Base-by-base conservation (phyloP, 2,329 filamentous ascomycete species). In the Aureobasidium sp. region DNA sequence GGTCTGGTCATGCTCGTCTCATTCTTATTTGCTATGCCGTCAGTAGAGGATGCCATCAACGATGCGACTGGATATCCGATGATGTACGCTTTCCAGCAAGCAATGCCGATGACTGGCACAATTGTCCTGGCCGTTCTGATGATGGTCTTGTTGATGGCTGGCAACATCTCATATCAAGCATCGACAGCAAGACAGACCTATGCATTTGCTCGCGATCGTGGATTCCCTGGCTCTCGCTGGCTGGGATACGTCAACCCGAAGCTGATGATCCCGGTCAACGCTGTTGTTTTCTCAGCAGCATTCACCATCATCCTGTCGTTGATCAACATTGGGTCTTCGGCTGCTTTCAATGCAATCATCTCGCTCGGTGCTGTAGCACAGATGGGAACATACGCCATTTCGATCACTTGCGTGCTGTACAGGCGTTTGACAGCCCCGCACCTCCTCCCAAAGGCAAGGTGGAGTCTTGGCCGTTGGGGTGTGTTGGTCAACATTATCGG, bases 121-220 rank as follows among this genome's bases (percentile, higher is more conserved):
- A 68, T 65, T 52, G 66, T 73, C 2, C 66, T 73, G 25, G 70
- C 70, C 12, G 65, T 66, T 3, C 55, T 73, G 25, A 66, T 74
- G 34, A 61, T 72, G 22, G 60, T 72, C 17, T 63, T 73, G 29
- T 58, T 71, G 3, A 72, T 71, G 68, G 73, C 72, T 65, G 69
- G 67, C 5, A 72, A 70, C 15, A 69, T 78, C 25, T 72, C 71
- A 15, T 73, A 71, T 1, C 66, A 72, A 31, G 71, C 71, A 9
- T 70, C 66, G 48, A 68, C 72, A 15, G 72, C 70, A 9, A 65
- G 71, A 44, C 70, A 73, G 56, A 66, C 68, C 25, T 79, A 70
- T 60, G 75, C 76, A 0, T 78, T 79, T 64, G 75, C 77, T 15
- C 72, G 77, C 27, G 77, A 79, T 61, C 67, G 70, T 3, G 77